Evolutionary conservation across 495 filamentous ascomycete species (phyloP).

Genomic region (Usnea hakonensis): DNA sequence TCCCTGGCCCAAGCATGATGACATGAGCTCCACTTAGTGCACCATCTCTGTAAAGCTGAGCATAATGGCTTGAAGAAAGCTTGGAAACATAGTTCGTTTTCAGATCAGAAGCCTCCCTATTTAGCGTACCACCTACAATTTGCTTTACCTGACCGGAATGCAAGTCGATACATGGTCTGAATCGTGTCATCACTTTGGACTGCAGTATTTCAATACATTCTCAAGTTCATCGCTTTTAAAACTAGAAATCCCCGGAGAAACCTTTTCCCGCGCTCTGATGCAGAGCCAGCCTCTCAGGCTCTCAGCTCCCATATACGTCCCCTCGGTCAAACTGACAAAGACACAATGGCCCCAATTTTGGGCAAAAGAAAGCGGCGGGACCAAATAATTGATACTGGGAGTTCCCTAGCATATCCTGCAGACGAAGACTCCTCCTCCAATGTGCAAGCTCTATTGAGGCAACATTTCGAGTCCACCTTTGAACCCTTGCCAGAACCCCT

Average conservation of each 20-base stretch:
- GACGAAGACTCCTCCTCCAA: slow-evolving; percentile 12
- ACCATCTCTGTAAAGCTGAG: slow-evolving; percentile 66
- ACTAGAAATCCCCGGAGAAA: background rate
- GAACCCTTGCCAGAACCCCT: slow-evolving; percentile 50
- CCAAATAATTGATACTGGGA: slow-evolving; percentile 8
- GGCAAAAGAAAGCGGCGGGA: slow-evolving; percentile 31
- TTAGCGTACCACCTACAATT: slow-evolving; percentile 91
- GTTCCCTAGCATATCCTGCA: background rate
- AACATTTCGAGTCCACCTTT: slow-evolving; percentile 83
- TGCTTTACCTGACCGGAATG: slow-evolving; percentile 96
- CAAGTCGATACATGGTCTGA: slow-evolving; percentile 93
- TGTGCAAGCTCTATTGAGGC: slow-evolving; percentile 56
- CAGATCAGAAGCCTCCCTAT: slow-evolving; percentile 53
- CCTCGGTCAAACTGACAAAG: background rate
- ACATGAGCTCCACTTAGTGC: slow-evolving; percentile 76
- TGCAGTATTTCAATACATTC: background rate
- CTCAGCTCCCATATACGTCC: too few relatives aligned
- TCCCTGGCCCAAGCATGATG: slow-evolving; percentile 88
- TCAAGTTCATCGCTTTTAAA: background rate
- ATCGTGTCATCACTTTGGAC: slow-evolving; percentile 67
- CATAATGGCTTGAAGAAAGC: slow-evolving; percentile 72
- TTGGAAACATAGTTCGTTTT: slow-evolving; percentile 87
- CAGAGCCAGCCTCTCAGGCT: too few relatives aligned
- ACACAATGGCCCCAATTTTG: slow-evolving; percentile 25
- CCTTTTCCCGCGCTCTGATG: background rate